Base-by-base conservation (phyloP, 768 basidiomycete genomes). In the Boletus rubescentipes region DNA sequence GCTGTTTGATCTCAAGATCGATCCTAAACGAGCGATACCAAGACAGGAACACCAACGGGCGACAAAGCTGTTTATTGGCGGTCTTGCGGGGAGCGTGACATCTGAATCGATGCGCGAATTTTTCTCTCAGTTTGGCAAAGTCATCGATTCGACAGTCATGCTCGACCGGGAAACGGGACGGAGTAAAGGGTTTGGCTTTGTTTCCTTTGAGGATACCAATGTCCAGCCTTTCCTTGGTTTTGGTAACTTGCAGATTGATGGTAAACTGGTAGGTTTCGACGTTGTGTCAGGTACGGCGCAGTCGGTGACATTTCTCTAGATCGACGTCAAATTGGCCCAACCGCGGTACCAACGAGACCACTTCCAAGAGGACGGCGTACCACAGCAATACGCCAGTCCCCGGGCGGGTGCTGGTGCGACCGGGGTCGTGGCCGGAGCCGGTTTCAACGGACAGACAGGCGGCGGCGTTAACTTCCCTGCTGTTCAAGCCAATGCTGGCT, bases 131-230 rank as follows among this genome's bases (percentile, higher is more conserved):
- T 98, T 90, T 62, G 97, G 97, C 56, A 88, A 87, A 61, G 94
- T 99, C 59, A 89, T 97, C 64, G 96, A 99, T 70, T 94, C 96
- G 41, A 98, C 96, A 1, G 93, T 99, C 61, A 99, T 98, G 97
- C 80, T 97, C 61, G 97, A 99, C 73, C 87, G 93, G 40, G 94
- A 98, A 71, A 94, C 93, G 4, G 89, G 91, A 23, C 75, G 93
- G 45, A 94, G 91, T 73, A 97, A 98, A 71, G 97, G 97, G 12
- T 99, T 99, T 60, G 97, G 95, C 0, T 99, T 99, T 67, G 92
- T 98, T 11, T 96, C 93, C 0, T 96, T 98, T 65, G 89, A 94
- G 67, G 89, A 92, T 57, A 88, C 87, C n/a, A 85, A 89, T 60
- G 91, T 95, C 20, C 88, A 93, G 56, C 87, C 87, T 35, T 89